phyloP scores from a whole-genome alignment of 2,329 filamentous ascomycete species.

The Ceratocystis papillata region DNA sequence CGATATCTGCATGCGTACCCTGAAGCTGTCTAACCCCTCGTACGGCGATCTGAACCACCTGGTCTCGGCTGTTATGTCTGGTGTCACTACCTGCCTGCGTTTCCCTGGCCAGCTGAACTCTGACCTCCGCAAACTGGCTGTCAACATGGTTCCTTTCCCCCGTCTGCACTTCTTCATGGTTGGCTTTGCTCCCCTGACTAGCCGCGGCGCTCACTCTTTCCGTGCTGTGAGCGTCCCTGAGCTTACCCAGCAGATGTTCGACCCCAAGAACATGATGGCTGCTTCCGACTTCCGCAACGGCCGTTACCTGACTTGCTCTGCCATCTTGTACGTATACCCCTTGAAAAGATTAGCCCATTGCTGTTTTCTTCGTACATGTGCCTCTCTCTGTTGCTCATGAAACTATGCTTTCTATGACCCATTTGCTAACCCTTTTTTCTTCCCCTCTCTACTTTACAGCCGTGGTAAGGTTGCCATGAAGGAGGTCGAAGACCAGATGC shows the following conservation, averaged over 20 bases:
- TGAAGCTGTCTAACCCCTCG: conserved; percentile 96
- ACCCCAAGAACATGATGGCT: conserved; percentile 99
- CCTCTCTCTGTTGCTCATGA: background rate
- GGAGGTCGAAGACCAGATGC: conserved; percentile 99
- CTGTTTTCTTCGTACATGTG: background rate
- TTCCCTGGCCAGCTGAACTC: conserved; percentile 99
- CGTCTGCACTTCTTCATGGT: conserved; percentile 99
- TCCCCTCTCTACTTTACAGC: conserved; percentile 37
- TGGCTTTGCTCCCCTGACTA: conserved; percentile 96
- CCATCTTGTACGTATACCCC: conserved; percentile 65
- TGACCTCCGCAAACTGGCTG: conserved; percentile 96
- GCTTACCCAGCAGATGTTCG: conserved; percentile 99
- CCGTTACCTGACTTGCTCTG: conserved; percentile 98
- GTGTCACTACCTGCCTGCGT: conserved; percentile 94
- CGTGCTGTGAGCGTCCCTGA: conserved; percentile 94
- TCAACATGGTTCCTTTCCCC: conserved; percentile 99
- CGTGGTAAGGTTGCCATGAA: conserved; percentile 99
- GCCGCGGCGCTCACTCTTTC: conserved; percentile 76
- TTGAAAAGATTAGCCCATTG: background rate
- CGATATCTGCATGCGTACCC: conserved; percentile 99
- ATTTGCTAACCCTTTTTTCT: conserved; percentile 13
- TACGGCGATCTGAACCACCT: conserved; percentile 99
- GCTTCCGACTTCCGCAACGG: conserved; percentile 99
- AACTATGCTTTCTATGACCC: background rate
- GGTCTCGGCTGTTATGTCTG: conserved; percentile 98